Base-by-base conservation (phyloP, 2,329 filamentous ascomycete species). In the Exserohilum turcica region DNA sequence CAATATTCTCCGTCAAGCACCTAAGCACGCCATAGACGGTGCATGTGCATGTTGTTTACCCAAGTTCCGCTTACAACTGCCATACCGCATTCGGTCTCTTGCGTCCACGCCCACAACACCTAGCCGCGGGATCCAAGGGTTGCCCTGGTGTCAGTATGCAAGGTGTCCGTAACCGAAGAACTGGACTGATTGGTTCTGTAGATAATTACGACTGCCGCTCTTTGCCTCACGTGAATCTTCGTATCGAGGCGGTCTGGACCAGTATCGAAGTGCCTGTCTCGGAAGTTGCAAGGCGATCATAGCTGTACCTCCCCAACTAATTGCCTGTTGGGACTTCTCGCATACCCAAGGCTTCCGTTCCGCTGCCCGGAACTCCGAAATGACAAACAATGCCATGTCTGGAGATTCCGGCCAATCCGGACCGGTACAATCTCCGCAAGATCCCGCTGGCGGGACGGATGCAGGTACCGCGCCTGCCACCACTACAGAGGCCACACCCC, bases 261-360 rank as follows among this genome's bases (percentile, higher is more conserved):
- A 13, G 33, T 43, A 3, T 10, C 18, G 24, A 45, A 13, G 40
- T 21, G 18, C 31, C 36, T 21, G 16, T 27, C 35, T 48, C 44
- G 43, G 40, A 31, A 43, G 48, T 49, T 36, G 48, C 33, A 33
- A 53, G 43, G 55, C 46, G 38, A 42, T 31, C 38, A 46, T 43
- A 56, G 38, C 37, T 16, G 42, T 38, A 18, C n/a, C 43, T 18
- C 28, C 6, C 46, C n/a, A 12, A 15, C 46, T 10, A 12, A 15
- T 36, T 42, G n/a, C 53, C 38, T 46, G 8, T 43, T 39, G 27
- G 42, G 37, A 28, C 33, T 21, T 44, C 37, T 27, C 38, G 31
- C 39, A 39, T 32, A 37, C 35, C 52, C 57, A 59, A 61, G 56
- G 52, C 40, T 50, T 63, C 61, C 58, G 60, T 54, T 57, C 58